Conservation (phyloP, 1,284 basidiomycete genomes). For the Xerocomus alliaceus region DNA sequence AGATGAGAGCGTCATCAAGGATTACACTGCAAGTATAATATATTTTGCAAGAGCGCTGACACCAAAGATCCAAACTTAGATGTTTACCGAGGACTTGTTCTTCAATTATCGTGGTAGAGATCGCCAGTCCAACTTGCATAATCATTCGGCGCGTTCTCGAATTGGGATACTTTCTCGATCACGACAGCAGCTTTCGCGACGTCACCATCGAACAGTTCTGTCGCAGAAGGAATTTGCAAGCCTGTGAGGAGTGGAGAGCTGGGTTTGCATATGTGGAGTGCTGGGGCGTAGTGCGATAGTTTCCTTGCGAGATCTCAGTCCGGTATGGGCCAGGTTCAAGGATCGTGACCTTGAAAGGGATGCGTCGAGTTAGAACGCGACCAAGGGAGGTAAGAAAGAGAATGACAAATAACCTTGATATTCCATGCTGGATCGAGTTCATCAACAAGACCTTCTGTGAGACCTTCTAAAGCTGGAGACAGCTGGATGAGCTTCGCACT, state of each 20-base stretch:
- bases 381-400: not conserved
- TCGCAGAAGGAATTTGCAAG: slow-evolving; percentile 2
- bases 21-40: no score
- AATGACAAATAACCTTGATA: slow-evolving; percentile 30
- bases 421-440: slow-evolving; percentile 43
- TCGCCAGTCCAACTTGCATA: slow-evolving; percentile 33
- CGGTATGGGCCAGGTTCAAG: slow-evolving; percentile 35
- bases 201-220: slow-evolving; percentile 18
- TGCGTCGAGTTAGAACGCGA: not conserved
- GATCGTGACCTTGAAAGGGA: slow-evolving; percentile 24
- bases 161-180: slow-evolving; percentile 25
- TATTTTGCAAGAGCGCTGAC: not conserved
- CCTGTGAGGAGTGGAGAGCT: not conserved
- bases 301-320: slow-evolving; percentile 17
- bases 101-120: slow-evolving; percentile 21
- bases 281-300: slow-evolving; percentile 1
- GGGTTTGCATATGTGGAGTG: slow-evolving; percentile 35
- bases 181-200: slow-evolving; percentile 20
- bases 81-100: not conserved
- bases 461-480: slow-evolving; percentile 37
- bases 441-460: slow-evolving; percentile 29
- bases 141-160: slow-evolving; percentile 27
- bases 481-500: not conserved
- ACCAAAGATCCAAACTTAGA: not conserved
- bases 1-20: no score